Conservation (phyloP, 768 basidiomycete species). For the Leccinellum luteum region DNA sequence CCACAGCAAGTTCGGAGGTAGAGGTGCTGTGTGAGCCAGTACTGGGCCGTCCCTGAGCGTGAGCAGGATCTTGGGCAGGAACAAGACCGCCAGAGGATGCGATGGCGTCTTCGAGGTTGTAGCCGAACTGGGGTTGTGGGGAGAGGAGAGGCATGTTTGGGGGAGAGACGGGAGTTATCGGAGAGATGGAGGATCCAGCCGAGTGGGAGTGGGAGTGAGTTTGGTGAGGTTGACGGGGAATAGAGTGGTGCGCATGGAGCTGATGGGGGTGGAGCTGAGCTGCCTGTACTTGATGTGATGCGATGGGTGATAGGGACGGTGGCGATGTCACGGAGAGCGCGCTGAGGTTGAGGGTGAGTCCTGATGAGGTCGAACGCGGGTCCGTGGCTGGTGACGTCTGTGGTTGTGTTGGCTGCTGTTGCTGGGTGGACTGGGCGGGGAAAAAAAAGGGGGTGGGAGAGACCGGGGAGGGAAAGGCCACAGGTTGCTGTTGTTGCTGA, state of each 20-base stretch:
- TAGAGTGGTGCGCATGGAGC: constrained; percentile 51
- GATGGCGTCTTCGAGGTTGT: constrained; percentile 46
- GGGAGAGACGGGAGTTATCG: constrained; percentile 60
- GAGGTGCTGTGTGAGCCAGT: constrained; percentile 40
- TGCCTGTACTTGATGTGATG: constrained; percentile 40
- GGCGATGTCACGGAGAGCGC: constrained; percentile 66
- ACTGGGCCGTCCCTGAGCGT: constrained; percentile 35
- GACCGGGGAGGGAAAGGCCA: constrained; percentile 25
- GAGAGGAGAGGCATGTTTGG: constrained; percentile 43
- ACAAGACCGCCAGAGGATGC: constrained; percentile 25
- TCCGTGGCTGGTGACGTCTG: constrained; percentile 18
- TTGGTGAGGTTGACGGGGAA: constrained; percentile 23
- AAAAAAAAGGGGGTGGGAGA: constrained; percentile 26
- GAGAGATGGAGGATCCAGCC: constrained; percentile 37
- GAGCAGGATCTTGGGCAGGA: constrained; percentile 30
- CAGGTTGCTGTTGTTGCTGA: background rate
- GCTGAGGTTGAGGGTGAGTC: constrained; percentile 66
- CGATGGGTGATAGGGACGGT: constrained; percentile 62
- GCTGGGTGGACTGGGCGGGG: constrained; percentile 11
- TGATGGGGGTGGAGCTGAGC: constrained; percentile 58
- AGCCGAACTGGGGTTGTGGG: constrained; percentile 44
- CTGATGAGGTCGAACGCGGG: constrained; percentile 30
- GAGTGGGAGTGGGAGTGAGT: constrained; percentile 25
- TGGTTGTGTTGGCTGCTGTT: constrained; percentile 11
- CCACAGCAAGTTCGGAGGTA: constrained; percentile 43